A percentile compares a stretch with the other conserved stretches of the same genome.
Conservation (phyloP, 768 basidiomycete species). For the Auriscalpium vulgare region DNA sequence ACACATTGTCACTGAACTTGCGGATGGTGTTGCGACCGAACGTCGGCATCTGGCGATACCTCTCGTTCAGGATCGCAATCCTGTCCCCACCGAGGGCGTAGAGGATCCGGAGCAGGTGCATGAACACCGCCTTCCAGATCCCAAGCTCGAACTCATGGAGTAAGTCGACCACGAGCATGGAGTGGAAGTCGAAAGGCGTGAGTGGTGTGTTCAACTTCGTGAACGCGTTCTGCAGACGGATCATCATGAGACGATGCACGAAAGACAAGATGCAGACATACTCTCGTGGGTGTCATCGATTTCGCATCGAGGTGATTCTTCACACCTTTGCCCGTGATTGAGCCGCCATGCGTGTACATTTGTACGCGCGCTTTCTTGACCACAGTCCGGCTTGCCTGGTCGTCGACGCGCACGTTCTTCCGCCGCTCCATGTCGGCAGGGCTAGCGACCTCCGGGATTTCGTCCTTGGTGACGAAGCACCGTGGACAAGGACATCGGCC, state of each 20-base stretch:
- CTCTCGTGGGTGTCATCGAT: conserved; percentile 25
- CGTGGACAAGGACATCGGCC: conserved; percentile 24
- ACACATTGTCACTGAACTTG: conserved; percentile 14
- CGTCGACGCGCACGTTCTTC: conserved; percentile 12
- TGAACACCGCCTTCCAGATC: conserved; percentile 28
- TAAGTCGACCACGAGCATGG: conserved; percentile 27
- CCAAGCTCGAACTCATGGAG: conserved; percentile 36
- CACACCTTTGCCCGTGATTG: conserved; percentile 21
- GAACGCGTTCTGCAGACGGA: conserved; percentile 26
- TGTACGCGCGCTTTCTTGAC: conserved; percentile 14
- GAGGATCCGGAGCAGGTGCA: conserved; percentile 29
- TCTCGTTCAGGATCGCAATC: conserved; percentile 18
- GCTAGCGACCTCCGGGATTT: conserved; percentile 18
- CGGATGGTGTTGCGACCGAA: conserved; percentile 21
- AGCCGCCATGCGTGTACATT: conserved; percentile 23
- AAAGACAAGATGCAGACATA: conserved; percentile 7
- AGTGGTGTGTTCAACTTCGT: conserved; percentile 16
- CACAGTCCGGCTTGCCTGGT: background rate
- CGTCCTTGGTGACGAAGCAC: conserved; percentile 17
- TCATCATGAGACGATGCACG: background rate
- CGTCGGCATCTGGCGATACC: conserved; percentile 20
- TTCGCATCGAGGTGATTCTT: conserved; percentile 20
- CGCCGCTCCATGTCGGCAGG: conserved; percentile 9
- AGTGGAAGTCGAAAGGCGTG: conserved; percentile 20
- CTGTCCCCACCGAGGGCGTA: conserved; percentile 8